These are phyloP conservation scores for Xylaria flabelliformis DNA, from an alignment of 495 filamentous ascomycete species.

Conservation along the genomic window DNA sequence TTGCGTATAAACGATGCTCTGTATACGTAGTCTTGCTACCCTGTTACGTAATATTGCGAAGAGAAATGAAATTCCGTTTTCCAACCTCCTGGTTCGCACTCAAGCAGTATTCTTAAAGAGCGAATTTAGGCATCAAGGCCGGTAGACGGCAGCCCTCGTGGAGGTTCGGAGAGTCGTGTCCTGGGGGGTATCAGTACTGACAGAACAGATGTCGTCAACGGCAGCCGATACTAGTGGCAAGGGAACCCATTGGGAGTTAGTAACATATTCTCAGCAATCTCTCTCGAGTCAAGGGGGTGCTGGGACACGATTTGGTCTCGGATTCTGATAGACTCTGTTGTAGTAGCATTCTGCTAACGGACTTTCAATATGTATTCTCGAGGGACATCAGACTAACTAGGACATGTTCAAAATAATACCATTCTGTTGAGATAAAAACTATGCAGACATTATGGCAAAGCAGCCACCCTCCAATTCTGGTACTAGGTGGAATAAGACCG, in stretches of 20 bases:
- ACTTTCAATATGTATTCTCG: not conserved
- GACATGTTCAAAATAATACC: not conserved
- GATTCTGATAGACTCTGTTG: no score
- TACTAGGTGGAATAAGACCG: not conserved
- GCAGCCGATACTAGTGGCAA: conserved; percentile 35
- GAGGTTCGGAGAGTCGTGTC: not conserved
- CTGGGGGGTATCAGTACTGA: conserved; percentile 30
- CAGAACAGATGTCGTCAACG: conserved; percentile 37
- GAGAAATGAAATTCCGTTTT: conserved; percentile 10
- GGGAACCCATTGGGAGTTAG: conserved; percentile 35
- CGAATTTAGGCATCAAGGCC: not conserved
- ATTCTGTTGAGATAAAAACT: not conserved
- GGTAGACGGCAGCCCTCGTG: conserved; percentile 16
- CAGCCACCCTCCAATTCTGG: not conserved
- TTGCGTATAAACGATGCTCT: not conserved
- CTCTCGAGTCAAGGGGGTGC: conserved; percentile 20
- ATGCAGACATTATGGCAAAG: not conserved
- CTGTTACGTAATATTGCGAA: not conserved
- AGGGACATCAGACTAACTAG: not conserved
- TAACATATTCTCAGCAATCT: conserved; percentile 40
- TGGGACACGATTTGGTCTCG: not conserved
- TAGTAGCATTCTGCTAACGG: no score
- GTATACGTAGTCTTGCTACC: not conserved
- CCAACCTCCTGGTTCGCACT: not conserved
- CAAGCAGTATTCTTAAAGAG: not conserved